phyloP scores from a whole-genome alignment of 2,329 filamentous ascomycete species.

The Capronia coronata region DNA sequence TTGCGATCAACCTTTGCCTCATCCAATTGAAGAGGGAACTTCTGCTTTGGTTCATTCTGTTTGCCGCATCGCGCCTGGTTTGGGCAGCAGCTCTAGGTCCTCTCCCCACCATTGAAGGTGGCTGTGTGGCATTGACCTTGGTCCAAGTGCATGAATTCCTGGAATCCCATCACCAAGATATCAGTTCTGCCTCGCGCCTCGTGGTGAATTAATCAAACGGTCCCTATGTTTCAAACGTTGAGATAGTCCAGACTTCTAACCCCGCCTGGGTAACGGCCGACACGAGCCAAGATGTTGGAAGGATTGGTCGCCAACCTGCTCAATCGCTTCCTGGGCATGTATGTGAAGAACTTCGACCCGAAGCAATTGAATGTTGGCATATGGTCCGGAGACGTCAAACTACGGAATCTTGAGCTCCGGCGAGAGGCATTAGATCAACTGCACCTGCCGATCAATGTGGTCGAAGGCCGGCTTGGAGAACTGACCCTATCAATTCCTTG shows the following conservation, averaged over 20 bases:
- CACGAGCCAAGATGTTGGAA: slow-evolving; percentile 75
- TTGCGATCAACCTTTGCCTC: no score
- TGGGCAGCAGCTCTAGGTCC: no score
- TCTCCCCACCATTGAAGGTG: neutral
- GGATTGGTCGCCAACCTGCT: slow-evolving; percentile 92
- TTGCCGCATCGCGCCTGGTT: no score
- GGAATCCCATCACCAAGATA: neutral
- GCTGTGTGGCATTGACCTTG: neutral
- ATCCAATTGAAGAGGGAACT: no score
- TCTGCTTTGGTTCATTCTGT: no score
- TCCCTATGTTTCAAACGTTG: slow-evolving; percentile 9
- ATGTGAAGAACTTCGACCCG: slow-evolving; percentile 98
- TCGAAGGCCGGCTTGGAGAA: slow-evolving; percentile 87
- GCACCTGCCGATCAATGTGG: slow-evolving; percentile 90
- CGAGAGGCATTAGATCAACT: slow-evolving; percentile 95
- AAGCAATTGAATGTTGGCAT: slow-evolving; percentile 97
- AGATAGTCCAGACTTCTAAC: slow-evolving; percentile 28
- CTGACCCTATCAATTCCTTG: slow-evolving; percentile 92
- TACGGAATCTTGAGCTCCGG: slow-evolving; percentile 84
- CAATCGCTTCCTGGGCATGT: slow-evolving; percentile 99
- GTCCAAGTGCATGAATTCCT: neutral
- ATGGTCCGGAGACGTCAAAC: slow-evolving; percentile 96
- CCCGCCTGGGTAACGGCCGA: slow-evolving; percentile 68
- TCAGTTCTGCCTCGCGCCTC: neutral
- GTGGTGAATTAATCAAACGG: neutral